These are phyloP conservation scores for Thermoascus crustaceus DNA, from an alignment of 2,329 filamentous ascomycete genomes.

Conservation along the genomic window DNA sequence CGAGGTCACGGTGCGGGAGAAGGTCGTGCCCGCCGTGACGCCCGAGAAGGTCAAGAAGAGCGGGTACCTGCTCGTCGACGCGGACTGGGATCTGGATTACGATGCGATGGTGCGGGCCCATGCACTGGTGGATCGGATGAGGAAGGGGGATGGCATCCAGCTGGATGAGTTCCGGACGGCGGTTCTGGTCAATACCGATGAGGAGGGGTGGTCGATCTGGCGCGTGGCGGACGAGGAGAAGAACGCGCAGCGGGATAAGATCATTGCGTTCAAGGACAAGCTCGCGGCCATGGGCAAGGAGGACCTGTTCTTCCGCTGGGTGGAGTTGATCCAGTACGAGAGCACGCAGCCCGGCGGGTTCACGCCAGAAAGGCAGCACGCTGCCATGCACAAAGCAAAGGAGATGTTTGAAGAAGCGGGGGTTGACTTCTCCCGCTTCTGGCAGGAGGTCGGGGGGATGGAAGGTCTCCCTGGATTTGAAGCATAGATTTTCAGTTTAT, in stretches of 20 bases:
- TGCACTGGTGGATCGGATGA: conserved; percentile 50
- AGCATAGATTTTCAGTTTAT: conserved; percentile 5
- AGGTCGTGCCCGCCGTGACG: conserved; percentile 60
- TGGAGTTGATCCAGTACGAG: conserved; percentile 86
- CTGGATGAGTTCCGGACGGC: conserved; percentile 63
- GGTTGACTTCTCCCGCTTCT: conserved; percentile 76
- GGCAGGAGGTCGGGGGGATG: conserved; percentile 60
- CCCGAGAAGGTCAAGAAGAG: conserved; percentile 67
- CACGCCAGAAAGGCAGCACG: conserved; percentile 62
- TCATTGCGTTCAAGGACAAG: conserved; percentile 71
- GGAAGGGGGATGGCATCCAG: conserved; percentile 27
- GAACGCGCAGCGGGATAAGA: conserved; percentile 48
- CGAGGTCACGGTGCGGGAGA: conserved; percentile 44
- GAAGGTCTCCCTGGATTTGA: conserved; percentile 48
- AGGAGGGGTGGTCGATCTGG: conserved; percentile 62
- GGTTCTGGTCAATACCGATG: conserved; percentile 60
- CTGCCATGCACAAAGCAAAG: conserved; percentile 64
- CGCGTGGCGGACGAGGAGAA: conserved; percentile 52
- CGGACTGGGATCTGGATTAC: conserved; percentile 84
- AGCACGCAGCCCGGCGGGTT: conserved; percentile 71
- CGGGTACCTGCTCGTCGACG: conserved; percentile 77
- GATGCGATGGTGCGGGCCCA: conserved; percentile 68
- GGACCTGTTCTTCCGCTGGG: conserved; percentile 82
- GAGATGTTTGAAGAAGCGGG: conserved; percentile 65
- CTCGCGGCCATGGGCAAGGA: conserved; percentile 73